These are phyloP conservation scores for Picea sitchensis DNA, from an alignment of 75 land plant genomes.

Conservation along the genomic window DNA sequence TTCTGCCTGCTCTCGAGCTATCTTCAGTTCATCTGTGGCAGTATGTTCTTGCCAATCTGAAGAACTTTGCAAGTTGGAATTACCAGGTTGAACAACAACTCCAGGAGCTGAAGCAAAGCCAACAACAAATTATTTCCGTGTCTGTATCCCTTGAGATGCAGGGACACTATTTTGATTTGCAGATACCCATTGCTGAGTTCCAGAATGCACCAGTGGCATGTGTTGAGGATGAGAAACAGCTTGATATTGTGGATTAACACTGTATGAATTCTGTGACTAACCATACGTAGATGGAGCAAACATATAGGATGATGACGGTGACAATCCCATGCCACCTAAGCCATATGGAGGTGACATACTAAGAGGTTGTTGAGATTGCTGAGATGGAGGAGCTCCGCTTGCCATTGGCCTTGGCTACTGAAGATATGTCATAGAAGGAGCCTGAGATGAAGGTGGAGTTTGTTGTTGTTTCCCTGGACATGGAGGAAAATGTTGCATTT, in stretches of 20 bases:
- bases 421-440: slow-evolving; percentile 24
- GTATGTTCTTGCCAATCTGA: slow-evolving; percentile 81
- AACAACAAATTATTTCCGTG: slow-evolving; percentile 13
- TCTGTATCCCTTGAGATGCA: slow-evolving; percentile 17
- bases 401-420: slow-evolving; percentile 28
- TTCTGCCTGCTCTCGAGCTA: too few relatives aligned
- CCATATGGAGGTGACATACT: slow-evolving; percentile 26
- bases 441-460: slow-evolving; percentile 30
- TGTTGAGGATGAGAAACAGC: slow-evolving; percentile 24
- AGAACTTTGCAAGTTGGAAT: slow-evolving; percentile 19
- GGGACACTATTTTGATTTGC: slow-evolving; percentile 7
- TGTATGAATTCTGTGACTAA: slow-evolving; percentile 26
- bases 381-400: slow-evolving; percentile 29
- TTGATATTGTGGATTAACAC: slow-evolving; percentile 27
- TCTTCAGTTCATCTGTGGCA: slow-evolving; percentile 60
- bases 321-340: slow-evolving; percentile 25
- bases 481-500: slow-evolving; percentile 42
- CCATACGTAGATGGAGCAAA: slow-evolving; percentile 28
- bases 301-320: slow-evolving; percentile 14
- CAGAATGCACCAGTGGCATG: slow-evolving; percentile 18
- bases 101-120: slow-evolving; percentile 12
- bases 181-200: slow-evolving; percentile 35
- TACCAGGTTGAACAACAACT: slow-evolving; percentile 13
- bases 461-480: slow-evolving; percentile 33
- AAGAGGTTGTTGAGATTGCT: slow-evolving; percentile 23